These are phyloP conservation scores for Nigrograna mackinnonii DNA, from an alignment of 2,329 filamentous ascomycete species.

Conservation along the genomic window DNA sequence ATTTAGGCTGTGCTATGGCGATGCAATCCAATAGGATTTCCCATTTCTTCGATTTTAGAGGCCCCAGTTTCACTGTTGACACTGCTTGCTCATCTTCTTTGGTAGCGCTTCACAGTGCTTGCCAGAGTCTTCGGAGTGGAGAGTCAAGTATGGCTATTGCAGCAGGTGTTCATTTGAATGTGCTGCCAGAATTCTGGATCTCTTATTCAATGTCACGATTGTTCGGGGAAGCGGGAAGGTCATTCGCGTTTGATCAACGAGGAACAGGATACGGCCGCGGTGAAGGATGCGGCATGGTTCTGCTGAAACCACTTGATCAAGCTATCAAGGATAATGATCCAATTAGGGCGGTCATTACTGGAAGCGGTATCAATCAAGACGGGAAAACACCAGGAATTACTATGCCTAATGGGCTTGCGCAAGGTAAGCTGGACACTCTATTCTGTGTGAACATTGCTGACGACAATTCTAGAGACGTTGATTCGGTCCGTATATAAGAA, in stretches of 20 bases:
- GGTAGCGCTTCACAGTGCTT: conserved; percentile 30
- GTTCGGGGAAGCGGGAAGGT: conserved; percentile 31
- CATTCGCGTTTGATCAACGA: conserved; percentile 50
- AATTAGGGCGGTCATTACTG: conserved; percentile 48
- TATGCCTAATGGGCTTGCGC: conserved; percentile 58
- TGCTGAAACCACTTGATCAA: conserved; percentile 62
- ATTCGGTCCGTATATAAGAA: conserved; percentile 24
- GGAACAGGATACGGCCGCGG: conserved; percentile 66
- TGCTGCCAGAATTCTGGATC: conserved; percentile 29
- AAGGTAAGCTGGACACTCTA: conserved; percentile 21
- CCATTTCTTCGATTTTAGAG: conserved; percentile 32
- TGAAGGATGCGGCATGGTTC: conserved; percentile 63
- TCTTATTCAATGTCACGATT: conserved; percentile 24
- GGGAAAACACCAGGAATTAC: conserved; percentile 62
- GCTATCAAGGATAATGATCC: conserved; percentile 62
- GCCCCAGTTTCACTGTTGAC: conserved; percentile 34
- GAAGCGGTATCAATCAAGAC: conserved; percentile 52
- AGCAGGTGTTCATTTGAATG: conserved; percentile 21
- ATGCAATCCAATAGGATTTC: conserved; percentile 35
- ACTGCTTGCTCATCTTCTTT: conserved; percentile 36
- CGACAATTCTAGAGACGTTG: conserved; percentile 11
- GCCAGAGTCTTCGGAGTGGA: conserved; percentile 26
- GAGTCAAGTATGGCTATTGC: conserved; percentile 30
- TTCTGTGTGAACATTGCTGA: conserved; percentile 1
- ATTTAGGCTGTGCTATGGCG: conserved; percentile 14